Evolutionary conservation across 2,329 filamentous ascomycete genomes (phyloP).

Genomic region (Corynespora cassiicola): DNA sequence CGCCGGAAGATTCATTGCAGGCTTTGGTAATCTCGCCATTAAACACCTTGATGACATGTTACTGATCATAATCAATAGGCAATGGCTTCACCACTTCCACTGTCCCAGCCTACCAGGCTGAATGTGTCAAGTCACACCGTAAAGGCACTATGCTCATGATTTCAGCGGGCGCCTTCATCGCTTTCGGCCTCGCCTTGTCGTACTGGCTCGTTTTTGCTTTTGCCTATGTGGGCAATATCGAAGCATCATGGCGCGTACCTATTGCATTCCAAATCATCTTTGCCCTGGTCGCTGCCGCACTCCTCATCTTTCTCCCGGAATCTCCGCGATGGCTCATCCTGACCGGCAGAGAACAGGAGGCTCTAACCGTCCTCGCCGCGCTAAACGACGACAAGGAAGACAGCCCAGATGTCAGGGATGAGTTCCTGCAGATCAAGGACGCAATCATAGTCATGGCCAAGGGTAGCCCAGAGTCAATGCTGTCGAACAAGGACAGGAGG

Average conservation of each 20-base stretch:
- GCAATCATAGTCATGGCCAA: constrained; percentile 38
- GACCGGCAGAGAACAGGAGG: constrained; percentile 59
- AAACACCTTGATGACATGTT: constrained; percentile 50
- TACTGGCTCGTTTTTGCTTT: constrained; percentile 63
- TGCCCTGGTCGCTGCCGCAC: constrained; percentile 60
- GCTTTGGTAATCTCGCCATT: constrained; percentile 54
- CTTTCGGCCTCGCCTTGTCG: constrained; percentile 55
- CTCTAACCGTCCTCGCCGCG: constrained; percentile 36
- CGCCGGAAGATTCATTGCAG: constrained; percentile 56
- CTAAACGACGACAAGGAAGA: constrained; percentile 35
- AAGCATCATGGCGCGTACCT: constrained; percentile 59
- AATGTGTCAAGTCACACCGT: constrained; percentile 51
- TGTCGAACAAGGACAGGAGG: constrained; percentile 44
- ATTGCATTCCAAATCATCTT: constrained; percentile 66
- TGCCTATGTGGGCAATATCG: constrained; percentile 47
- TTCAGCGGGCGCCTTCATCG: constrained; percentile 58
- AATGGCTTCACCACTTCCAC: constrained; percentile 61
- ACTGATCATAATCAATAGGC: constrained; percentile 34
- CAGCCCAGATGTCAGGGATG: constrained; percentile 37
- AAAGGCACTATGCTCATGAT: constrained; percentile 57
- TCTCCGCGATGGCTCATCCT: constrained; percentile 66
- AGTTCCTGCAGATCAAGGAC: constrained; percentile 50
- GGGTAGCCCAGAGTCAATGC: constrained; percentile 27
- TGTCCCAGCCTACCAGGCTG: constrained; percentile 60
- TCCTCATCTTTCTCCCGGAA: constrained; percentile 60